Conservation (phyloP, 2,329 filamentous ascomycete species). For the Aspergillus sp. region DNA sequence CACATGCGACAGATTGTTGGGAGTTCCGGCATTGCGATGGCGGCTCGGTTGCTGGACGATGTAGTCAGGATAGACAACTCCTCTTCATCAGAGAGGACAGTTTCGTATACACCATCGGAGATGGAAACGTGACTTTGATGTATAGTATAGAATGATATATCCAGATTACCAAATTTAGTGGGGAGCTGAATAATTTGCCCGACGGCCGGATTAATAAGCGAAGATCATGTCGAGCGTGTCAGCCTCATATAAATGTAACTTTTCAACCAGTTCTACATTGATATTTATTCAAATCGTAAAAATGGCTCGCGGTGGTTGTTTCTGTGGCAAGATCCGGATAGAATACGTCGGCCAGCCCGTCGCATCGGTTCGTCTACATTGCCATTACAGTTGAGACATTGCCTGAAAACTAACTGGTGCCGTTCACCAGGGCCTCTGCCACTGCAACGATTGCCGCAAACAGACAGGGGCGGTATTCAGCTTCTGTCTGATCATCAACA, state of each 20-base stretch:
- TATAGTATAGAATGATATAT: too few species aligned
- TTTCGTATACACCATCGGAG: too few species aligned
- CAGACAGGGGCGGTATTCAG: background rate
- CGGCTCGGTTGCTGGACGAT: slow-evolving; percentile 13
- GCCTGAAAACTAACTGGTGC: background rate
- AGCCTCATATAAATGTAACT: too few species aligned
- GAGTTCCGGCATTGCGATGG: slow-evolving; percentile 12
- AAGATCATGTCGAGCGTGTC: too few species aligned
- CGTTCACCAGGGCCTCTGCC: background rate
- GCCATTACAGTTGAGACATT: background rate
- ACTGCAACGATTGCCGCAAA: slow-evolving; percentile 1
- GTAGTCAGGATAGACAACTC: slow-evolving; percentile 12
- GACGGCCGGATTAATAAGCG: too few species aligned
- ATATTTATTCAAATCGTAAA: too few species aligned
- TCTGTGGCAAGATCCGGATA: background rate
- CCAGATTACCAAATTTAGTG: too few species aligned
- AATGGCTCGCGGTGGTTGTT: background rate
- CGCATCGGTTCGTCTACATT: background rate
- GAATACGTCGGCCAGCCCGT: background rate
- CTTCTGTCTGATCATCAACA: background rate
- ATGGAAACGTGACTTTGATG: too few species aligned
- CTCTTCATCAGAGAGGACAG: too few species aligned
- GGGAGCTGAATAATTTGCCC: too few species aligned
- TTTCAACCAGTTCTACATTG: too few species aligned
- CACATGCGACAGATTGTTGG: slow-evolving; percentile 12